These are phyloP conservation scores for Agrocybe chaxingu DNA, from an alignment of 768 basidiomycete genomes.

Conservation along the genomic window DNA sequence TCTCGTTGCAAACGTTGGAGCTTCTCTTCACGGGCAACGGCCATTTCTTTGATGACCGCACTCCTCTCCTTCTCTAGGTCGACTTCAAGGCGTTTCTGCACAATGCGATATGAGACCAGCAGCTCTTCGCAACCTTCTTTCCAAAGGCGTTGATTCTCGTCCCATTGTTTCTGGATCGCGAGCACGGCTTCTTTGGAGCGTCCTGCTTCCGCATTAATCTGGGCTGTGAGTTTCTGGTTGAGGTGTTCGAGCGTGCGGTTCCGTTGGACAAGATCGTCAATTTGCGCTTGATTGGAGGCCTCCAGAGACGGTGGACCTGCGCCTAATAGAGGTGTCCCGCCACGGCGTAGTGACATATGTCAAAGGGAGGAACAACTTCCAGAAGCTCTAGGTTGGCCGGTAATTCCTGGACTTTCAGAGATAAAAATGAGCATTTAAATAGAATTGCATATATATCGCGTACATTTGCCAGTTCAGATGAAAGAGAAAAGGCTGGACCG, in stretches of 20 bases:
- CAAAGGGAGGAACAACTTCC: no score
- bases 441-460: no score
- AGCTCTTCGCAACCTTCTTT: constrained; percentile 60
- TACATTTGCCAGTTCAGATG: no score
- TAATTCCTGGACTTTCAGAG: no score
- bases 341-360: constrained; percentile 14
- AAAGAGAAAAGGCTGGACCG: no score
- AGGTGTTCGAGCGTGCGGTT: constrained; percentile 63
- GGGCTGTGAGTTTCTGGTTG: constrained; percentile 50
- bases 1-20: constrained; percentile 61
- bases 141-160: constrained; percentile 56
- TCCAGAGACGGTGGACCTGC: constrained; percentile 42
- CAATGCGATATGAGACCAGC: constrained; percentile 60
- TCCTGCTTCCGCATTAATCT: constrained; percentile 39
- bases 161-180: constrained; percentile 46
- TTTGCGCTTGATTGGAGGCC: constrained; percentile 62
- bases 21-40: constrained; percentile 52
- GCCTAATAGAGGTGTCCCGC: constrained; percentile 18
- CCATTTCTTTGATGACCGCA: constrained; percentile 51
- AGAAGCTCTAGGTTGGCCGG: no score
- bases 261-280: constrained; percentile 69
- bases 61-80: constrained; percentile 53
- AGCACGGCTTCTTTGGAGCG: constrained; percentile 39
- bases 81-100: constrained; percentile 54
- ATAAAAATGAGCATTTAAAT: no score